Base-by-base conservation (phyloP, 169 alveolate species). In the Eimeria brunetti region DNA sequence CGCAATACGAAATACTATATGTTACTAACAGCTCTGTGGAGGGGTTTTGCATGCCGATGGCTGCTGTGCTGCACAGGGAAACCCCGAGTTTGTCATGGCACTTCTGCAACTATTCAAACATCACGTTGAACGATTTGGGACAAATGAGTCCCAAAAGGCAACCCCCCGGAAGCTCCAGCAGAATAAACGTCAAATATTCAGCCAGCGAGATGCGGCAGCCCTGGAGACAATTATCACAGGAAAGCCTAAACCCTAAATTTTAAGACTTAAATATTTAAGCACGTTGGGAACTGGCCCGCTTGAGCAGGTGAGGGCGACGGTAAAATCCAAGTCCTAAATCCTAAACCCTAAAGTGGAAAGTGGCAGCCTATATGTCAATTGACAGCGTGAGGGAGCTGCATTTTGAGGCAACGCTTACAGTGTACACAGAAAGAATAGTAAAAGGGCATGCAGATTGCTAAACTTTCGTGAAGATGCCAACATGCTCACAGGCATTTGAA, bases 161-260 rank as follows among this genome's bases (percentile, higher is more conserved):
- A 20, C 75, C 2, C 41, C 73, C 73, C n/a, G 36, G 27, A 51
- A 51, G n/a, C n/a, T 51, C 46, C 30, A 20, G 51, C 20, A 5
- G 16, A n/a, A 20, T 41, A 81, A 30, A 27, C 89, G 89, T 18
- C 89, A 81, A 51, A 30, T 81, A 20, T 81, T 81, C 53, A 51
- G 73, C 33, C 30, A 24, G 51, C 27, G 78, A 58, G 80, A 85
- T 36, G 75, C 78, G 2, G 78, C 91, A 36, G 78, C 91, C 14
- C 41, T 85, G 81, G 38, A 85, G 78, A 36, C 64, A 67, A 60
- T 60, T 7, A 85, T 85, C 78, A 85, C 91, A 85, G 91, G 91
- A 85, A 58, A 60, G 89, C 69, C 46, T 41, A 41, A 41, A 41
- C 46, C 46, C 46, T 41, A 41, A 41, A 41, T 4, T 4, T 41